Evolutionary conservation across 768 basidiomycete genomes (phyloP).

Genomic region (Podaxis mareebaensis): DNA sequence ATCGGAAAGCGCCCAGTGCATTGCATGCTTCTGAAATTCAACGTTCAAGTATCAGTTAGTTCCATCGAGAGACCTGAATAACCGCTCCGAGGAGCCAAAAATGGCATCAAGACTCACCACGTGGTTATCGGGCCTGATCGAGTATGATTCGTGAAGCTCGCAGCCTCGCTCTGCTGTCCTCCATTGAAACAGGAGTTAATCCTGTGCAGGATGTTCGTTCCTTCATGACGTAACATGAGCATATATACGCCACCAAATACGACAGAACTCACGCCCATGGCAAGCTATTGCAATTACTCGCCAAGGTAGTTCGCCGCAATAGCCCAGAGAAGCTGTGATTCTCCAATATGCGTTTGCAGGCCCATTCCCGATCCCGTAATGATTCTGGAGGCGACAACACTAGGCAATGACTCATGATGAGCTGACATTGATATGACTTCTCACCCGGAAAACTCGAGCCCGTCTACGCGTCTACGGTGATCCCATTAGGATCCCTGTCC

Average conservation of each 20-base stretch:
- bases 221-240: neutral
- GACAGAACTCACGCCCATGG: neutral
- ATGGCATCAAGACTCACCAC: neutral
- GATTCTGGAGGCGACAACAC: too few relatives aligned
- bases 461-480: too few relatives aligned
- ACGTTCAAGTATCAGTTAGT: neutral
- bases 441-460: too few relatives aligned
- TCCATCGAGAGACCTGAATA: neutral
- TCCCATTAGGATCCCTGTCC: too few relatives aligned
- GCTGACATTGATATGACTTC: too few relatives aligned
- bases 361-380: too few relatives aligned
- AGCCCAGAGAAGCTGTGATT: too few relatives aligned
- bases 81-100: neutral
- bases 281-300: too few relatives aligned
- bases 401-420: too few relatives aligned
- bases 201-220: neutral
- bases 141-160: neutral
- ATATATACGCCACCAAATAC: neutral
- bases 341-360: too few relatives aligned
- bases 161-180: neutral
- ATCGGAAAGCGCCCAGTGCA: neutral
- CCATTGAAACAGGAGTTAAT: neutral
- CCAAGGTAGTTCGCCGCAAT: too few relatives aligned
- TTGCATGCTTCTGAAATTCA: neutral
- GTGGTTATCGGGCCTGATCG: neutral